Evolutionary conservation across 257 asterid genomes (phyloP), one percentile per base, ranked within the genome.

Genomic region (Lithospermum erythrorhizon): DNA sequence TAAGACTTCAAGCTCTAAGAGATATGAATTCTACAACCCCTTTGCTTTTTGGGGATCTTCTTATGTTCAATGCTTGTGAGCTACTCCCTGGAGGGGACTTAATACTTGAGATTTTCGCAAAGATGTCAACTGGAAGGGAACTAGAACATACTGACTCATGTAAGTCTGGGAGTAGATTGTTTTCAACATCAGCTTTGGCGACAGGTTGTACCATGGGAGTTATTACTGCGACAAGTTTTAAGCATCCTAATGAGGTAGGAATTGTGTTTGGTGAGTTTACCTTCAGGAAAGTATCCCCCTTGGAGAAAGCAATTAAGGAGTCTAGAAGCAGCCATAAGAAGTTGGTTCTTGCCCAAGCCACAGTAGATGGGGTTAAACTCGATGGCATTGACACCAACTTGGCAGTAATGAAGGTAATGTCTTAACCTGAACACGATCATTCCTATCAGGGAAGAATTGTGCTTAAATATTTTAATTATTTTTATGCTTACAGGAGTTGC

Each of bases 61-160:
- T 91, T 65, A 79, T 91, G 96, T 91, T 91, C 84, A 91, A 83
- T 59, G 85, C 88, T 65, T 91, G 98, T 53, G 95, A 91, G 67
- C 87, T 78, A 67, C 98, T 91, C 64, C 98, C 98, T 6, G 80
- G 87, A 53, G 96, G 98, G 57, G 96, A 91, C 64, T 71, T 78
- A 35, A 82, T 91, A 73, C 83, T 91, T 58, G 96, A 87, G 77
- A 81, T 88, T 64, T 81, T 85, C 64, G 96, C 89, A 54, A 71
- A 81, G 69, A 76, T 80, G 79, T 76, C 86, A 69, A 73, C 74
- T 54, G 64, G 60, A 24, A 74, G 82, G 73, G 81, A 72, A 57
- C 41, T 70, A 53, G 86, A 76, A 30, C 73, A 72, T 47, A 71
- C 63, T 54, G 80, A 73, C 70, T 73, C 79, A 47, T 68, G 66